These are phyloP conservation scores for Calocera viscosa DNA, from an alignment of 768 basidiomycete genomes.

Conservation along the genomic window DNA sequence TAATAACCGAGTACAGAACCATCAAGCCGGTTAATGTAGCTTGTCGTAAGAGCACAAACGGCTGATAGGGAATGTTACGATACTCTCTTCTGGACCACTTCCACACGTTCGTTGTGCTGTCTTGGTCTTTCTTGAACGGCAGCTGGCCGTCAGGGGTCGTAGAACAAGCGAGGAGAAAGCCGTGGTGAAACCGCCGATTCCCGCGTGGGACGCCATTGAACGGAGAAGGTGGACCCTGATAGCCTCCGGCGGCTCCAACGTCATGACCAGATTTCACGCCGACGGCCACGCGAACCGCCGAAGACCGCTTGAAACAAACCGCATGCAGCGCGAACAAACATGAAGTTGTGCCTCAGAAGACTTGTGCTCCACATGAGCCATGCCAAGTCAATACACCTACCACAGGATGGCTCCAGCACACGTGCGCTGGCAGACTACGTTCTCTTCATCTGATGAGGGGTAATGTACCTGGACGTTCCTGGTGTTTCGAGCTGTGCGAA, in stretches of 20 bases:
- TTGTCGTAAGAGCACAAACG: background rate
- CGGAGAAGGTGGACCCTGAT: too few species aligned
- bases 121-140: too few species aligned
- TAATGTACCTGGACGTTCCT: background rate
- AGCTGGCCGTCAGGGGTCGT: too few species aligned
- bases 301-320: too few species aligned
- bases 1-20: background rate
- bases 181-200: too few species aligned
- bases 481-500: background rate
- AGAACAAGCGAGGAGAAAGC: too few species aligned
- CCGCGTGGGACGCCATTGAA: too few species aligned
- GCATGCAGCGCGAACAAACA: background rate
- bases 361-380: background rate
- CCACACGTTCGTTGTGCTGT: too few species aligned
- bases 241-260: too few species aligned
- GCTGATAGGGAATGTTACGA: background rate
- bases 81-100: too few species aligned
- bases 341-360: background rate
- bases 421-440: background rate
- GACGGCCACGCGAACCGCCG: too few species aligned
- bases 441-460: background rate
- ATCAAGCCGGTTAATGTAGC: background rate
- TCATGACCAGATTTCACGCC: too few species aligned
- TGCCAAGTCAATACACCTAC: background rate
- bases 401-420: background rate